These are phyloP conservation scores for Spathaspora girioi DNA, from an alignment of 805 yeast species.

Conservation along the genomic window DNA sequence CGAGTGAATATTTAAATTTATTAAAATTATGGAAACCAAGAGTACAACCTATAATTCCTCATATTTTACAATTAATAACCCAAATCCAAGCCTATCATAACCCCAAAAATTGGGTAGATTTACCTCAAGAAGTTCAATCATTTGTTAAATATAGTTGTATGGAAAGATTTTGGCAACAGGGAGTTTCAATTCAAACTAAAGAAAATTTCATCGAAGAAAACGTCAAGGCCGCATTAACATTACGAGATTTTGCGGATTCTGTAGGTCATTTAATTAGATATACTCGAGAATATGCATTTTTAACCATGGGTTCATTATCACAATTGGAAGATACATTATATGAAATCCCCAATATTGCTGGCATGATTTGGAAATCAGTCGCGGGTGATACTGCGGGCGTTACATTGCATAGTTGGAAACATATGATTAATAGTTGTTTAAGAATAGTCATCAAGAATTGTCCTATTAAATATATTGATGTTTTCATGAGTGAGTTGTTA, in stretches of 20 bases:
- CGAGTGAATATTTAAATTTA: constrained; percentile 67
- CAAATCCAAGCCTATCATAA: constrained; percentile 95
- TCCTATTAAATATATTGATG: constrained; percentile 63
- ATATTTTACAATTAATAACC: constrained; percentile 76
- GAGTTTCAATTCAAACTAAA: constrained; percentile 88
- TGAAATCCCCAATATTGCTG: constrained; percentile 78
- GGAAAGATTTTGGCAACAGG: constrained; percentile 98
- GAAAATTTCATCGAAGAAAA: constrained; percentile 94
- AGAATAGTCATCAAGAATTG: constrained; percentile 86
- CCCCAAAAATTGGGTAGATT: constrained; percentile 83
- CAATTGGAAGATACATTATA: constrained; percentile 87
- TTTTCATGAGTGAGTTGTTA: constrained; percentile 72
- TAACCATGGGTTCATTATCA: constrained; percentile 85
- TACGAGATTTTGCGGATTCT: constrained; percentile 95
- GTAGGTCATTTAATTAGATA: constrained; percentile 95
- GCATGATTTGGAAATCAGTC: constrained; percentile 75
- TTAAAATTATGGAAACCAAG: constrained; percentile 89
- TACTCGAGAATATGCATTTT: constrained; percentile 91
- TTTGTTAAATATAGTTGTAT: constrained; percentile 86
- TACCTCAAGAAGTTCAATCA: constrained; percentile 86
- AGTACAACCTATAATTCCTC: constrained; percentile 87
- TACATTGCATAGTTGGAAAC: constrained; percentile 95
- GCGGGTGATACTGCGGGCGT: constrained; percentile 84
- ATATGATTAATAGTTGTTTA: constrained; percentile 85
- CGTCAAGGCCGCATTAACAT: constrained; percentile 88